Evolutionary conservation across 805 yeast genomes (phyloP).

Genomic region (Candida sanyiensis): DNA sequence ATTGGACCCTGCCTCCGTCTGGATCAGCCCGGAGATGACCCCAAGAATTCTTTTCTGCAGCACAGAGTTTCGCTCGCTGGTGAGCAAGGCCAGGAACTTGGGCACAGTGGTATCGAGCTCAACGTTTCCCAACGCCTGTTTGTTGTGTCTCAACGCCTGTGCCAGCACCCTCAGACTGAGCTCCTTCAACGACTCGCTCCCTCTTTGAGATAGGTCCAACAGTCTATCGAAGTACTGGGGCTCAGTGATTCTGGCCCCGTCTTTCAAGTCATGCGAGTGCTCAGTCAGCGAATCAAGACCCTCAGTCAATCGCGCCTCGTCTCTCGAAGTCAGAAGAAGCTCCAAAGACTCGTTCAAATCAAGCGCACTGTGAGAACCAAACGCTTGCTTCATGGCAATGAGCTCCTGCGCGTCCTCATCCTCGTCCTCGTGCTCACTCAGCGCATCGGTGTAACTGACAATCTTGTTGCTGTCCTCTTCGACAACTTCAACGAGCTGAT

Average conservation of each 20-base stretch:
- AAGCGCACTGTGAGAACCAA: conserved; percentile 13
- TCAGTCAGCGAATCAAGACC: conserved; percentile 42
- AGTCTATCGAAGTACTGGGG: conserved; percentile 29
- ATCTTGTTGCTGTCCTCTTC: conserved; percentile 16
- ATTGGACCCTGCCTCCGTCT: conserved; percentile 30
- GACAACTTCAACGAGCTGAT: conserved; percentile 10
- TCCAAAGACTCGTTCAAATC: conserved; percentile 17
- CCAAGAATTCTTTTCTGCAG: conserved; percentile 47
- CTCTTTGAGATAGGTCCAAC: conserved; percentile 21
- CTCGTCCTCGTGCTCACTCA: conserved; percentile 13
- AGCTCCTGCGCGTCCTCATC: conserved; percentile 20
- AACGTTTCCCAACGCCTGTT: conserved; percentile 44
- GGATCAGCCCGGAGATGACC: conserved; percentile 41
- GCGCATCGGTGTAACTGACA: conserved; percentile 13
- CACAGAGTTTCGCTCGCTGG: conserved; percentile 25
- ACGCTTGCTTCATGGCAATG: conserved; percentile 20
- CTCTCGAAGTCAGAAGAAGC: conserved; percentile 1
- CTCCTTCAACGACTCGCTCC: conserved; percentile 35
- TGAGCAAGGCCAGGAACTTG: conserved; percentile 9
- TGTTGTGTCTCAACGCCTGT: conserved; percentile 69
- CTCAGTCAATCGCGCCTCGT: conserved; percentile 14
- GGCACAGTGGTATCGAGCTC: conserved; percentile 13
- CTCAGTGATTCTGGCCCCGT: conserved; percentile 45
- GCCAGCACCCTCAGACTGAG: conserved; percentile 55
- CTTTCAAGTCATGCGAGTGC: conserved; percentile 61